These are phyloP conservation scores for Sporothrix inflata DNA, from an alignment of 2,329 filamentous ascomycete species.

Conservation along the genomic window DNA sequence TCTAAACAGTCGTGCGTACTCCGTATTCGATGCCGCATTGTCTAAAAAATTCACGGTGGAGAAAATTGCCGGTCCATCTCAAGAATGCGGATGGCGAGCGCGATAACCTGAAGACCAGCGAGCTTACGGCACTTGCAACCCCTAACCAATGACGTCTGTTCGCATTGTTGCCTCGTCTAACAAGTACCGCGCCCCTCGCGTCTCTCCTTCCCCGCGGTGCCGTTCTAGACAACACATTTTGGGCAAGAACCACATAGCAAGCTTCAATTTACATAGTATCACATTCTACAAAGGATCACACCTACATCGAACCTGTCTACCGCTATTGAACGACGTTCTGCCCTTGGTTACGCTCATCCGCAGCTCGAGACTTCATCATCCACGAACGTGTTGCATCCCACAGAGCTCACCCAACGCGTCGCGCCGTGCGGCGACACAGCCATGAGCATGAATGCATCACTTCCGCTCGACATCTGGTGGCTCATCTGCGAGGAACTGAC, in stretches of 20 bases:
- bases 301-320: neutral
- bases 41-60: conserved; percentile 14
- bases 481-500: conserved; percentile 64
- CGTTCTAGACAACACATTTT: neutral
- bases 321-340: neutral
- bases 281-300: neutral
- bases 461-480: conserved; percentile 64
- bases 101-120: neutral
- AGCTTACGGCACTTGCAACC: conserved; percentile 3
- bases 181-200: conserved; percentile 5
- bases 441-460: conserved; percentile 25
- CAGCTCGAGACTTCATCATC: neutral
- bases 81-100: neutral
- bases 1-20: too few species aligned
- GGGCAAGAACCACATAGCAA: neutral
- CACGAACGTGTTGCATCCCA: neutral
- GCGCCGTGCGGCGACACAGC: neutral
- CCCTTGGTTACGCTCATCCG: neutral
- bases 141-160: conserved; percentile 20
- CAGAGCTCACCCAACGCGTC: conserved; percentile 3
- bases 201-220: conserved; percentile 20
- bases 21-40: neutral
- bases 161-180: neutral
- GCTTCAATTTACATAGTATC: neutral
- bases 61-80: neutral